These are phyloP conservation scores for Hanseniaspora thailandica DNA, from an alignment of 805 yeast genomes.

Conservation along the genomic window DNA sequence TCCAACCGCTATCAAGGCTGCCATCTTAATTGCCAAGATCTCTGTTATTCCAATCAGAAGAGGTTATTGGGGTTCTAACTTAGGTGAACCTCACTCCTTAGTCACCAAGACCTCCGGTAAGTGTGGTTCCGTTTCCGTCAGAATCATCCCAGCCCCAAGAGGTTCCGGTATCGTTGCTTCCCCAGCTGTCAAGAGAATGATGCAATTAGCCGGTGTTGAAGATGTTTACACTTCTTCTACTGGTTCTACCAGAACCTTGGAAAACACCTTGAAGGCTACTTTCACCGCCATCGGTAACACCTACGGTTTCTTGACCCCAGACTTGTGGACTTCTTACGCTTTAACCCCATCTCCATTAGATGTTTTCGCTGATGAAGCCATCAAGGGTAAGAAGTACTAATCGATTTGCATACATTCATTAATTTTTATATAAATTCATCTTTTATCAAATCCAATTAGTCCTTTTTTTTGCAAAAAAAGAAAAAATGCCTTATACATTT, in stretches of 20 bases:
- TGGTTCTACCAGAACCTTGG: constrained; percentile 98
- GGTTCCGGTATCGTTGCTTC: constrained; percentile 99
- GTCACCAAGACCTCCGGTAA: constrained; percentile 97
- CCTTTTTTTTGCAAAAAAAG: not conserved
- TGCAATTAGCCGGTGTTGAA: constrained; percentile 99
- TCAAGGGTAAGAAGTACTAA: constrained; percentile 66
- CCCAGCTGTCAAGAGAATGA: constrained; percentile 97
- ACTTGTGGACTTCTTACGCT: constrained; percentile 86
- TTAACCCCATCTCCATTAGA: constrained; percentile 90
- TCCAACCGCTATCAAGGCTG: constrained; percentile 99
- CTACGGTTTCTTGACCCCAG: constrained; percentile 99
- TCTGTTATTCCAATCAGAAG: constrained; percentile 99
- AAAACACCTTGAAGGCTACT: constrained; percentile 99
- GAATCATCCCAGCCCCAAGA: constrained; percentile 99
- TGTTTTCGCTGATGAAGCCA: constrained; percentile 78
- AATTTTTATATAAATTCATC: not conserved
- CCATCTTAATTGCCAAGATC: constrained; percentile 97
- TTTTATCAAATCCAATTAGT: not conserved
- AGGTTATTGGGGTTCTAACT: constrained; percentile 99
- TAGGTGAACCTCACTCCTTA: constrained; percentile 99
- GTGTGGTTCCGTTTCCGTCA: constrained; percentile 98
- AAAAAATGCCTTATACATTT: not conserved
- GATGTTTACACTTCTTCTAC: constrained; percentile 98
- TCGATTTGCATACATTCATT: constrained; percentile 21
- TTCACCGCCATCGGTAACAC: constrained; percentile 99